Conservation (phyloP, 495 filamentous ascomycete genomes). For the Cenococcum geophilum region DNA sequence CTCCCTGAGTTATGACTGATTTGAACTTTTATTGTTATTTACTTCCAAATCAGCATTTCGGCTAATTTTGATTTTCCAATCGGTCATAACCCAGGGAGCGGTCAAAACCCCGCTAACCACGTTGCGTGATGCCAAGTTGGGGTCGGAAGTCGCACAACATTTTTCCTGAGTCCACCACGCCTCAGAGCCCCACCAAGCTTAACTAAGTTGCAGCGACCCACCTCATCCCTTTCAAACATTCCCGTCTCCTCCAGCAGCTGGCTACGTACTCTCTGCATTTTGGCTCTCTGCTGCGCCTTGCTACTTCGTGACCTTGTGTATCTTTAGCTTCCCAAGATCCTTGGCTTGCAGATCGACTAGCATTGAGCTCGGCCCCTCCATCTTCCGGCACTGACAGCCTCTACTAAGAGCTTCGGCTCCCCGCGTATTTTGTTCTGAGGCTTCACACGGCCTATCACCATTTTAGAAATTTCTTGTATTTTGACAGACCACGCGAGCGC, state of each 20-base stretch:
- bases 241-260: background rate
- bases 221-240: background rate
- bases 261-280: background rate
- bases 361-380: constrained; percentile 3
- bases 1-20: too few species aligned
- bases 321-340: background rate
- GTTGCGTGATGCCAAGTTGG: background rate
- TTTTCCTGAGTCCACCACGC: background rate
- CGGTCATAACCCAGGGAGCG: too few species aligned
- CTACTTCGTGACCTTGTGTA: background rate
- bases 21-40: too few species aligned
- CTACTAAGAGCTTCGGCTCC: constrained; percentile 4
- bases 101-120: too few species aligned
- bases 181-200: background rate
- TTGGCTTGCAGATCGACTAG: constrained; percentile 1
- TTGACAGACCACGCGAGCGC: background rate
- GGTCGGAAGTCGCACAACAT: background rate
- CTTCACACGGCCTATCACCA: background rate
- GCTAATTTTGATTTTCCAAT: too few species aligned
- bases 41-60: too few species aligned
- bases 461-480: background rate
- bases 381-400: background rate
- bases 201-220: background rate
- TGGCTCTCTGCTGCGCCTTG: background rate
- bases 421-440: background rate